phyloP scores from a whole-genome alignment of 208 protist genomes.

The Strigomonas galati region DNA sequence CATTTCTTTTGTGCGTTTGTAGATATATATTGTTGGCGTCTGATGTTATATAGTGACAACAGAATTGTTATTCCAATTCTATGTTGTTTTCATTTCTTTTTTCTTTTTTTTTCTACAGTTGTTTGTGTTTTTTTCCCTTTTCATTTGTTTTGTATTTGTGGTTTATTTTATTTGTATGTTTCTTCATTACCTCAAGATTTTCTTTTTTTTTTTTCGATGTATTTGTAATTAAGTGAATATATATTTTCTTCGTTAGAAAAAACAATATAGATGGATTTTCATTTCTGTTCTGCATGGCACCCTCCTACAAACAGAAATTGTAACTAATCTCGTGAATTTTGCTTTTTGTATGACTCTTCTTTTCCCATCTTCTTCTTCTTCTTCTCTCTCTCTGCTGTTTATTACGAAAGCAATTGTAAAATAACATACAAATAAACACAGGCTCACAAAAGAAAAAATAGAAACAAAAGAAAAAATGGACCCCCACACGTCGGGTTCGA shows the following conservation, averaged over 20 bases:
- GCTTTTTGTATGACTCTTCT: slow-evolving; percentile 13
- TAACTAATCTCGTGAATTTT: slow-evolving; percentile 6
- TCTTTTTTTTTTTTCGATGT: slow-evolving; percentile 8
- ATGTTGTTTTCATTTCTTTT: slow-evolving; percentile 6
- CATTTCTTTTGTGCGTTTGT: not conserved
- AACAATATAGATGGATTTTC: not conserved
- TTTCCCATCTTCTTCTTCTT: slow-evolving; percentile 17
- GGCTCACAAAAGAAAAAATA: too few relatives aligned
- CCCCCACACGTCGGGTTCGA: too few relatives aligned
- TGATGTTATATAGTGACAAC: not conserved
- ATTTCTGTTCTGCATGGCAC: not conserved
- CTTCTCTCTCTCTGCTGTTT: slow-evolving; percentile 10
- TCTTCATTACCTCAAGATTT: not conserved
- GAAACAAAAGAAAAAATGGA: too few relatives aligned
- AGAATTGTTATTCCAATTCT: slow-evolving; percentile 1
- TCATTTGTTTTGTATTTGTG: not conserved
- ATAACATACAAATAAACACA: too few relatives aligned
- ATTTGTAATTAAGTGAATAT: slow-evolving; percentile 1
- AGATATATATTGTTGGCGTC: not conserved
- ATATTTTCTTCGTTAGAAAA: not conserved
- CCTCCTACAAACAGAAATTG: not conserved
- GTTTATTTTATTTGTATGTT: not conserved
- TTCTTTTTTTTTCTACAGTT: slow-evolving; percentile 15
- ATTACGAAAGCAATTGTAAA: too few relatives aligned
- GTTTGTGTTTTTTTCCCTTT: not conserved